Evolutionary conservation across 1,284 basidiomycete species (phyloP).

Genomic region (Stygiomarasmius scandens): DNA sequence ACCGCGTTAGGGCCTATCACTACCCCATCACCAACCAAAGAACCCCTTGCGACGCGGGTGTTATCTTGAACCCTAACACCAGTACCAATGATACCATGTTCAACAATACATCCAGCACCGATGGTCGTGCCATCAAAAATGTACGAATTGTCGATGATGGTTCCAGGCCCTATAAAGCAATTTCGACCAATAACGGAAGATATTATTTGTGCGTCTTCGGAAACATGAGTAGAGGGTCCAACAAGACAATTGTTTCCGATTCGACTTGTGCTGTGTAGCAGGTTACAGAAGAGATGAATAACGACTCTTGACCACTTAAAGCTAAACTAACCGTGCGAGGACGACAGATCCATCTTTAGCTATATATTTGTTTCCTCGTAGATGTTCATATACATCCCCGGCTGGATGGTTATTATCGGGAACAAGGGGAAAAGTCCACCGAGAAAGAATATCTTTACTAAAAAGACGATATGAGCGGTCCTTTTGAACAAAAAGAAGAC

Average conservation of each 20-base stretch:
- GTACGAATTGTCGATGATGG: constrained; percentile 74
- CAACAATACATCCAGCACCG: constrained; percentile 76
- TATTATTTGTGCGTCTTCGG: constrained; percentile 63
- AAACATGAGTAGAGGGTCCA: constrained; percentile 69
- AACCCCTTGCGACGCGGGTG: constrained; percentile 65
- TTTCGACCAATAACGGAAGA: constrained; percentile 78
- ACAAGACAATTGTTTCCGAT: constrained; percentile 85
- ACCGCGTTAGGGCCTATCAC: constrained; percentile 74
- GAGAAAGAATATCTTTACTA: constrained; percentile 88
- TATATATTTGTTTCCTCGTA: constrained; percentile 86
- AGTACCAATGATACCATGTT: constrained; percentile 79
- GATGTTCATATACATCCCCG: constrained; percentile 79
- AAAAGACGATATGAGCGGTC: neutral
- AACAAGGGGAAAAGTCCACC: constrained; percentile 94
- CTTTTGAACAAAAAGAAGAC: constrained; percentile 1
- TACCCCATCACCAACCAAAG: constrained; percentile 81
- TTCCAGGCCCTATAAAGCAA: constrained; percentile 69
- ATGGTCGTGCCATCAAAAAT: constrained; percentile 82
- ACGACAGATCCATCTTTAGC: constrained; percentile 73
- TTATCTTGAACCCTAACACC: constrained; percentile 74
- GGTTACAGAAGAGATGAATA: too few species aligned
- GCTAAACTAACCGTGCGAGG: constrained; percentile 65
- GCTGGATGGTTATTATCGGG: constrained; percentile 92
- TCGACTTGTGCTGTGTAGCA: constrained; percentile 67
- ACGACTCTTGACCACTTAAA: too few species aligned